Base-by-base conservation (phyloP, 177 flowering plant genomes). In the Vitis hybrid region DNA sequence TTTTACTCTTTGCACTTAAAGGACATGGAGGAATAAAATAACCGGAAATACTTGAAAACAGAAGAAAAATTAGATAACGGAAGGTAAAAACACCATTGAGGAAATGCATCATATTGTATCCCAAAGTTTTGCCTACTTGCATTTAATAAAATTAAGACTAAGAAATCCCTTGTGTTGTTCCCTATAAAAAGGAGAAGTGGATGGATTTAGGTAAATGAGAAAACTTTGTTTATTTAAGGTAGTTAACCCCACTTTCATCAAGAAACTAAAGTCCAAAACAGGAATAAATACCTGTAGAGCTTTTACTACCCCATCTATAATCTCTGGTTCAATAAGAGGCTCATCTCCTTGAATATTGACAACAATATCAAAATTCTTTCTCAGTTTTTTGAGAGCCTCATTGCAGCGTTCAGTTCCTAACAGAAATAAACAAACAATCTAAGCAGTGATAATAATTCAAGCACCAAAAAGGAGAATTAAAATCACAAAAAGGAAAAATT, bases 251-350 rank as follows among this genome's bases (percentile, higher is more conserved):
- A 59, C 24, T 59, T 60, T 12, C 63, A 33, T 62, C 11, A 5
- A 62, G 9, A 38, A n/a, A 38, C 51, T 62, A 24, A 18, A 9
- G 13, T 3, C 4, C n/a, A 56, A 6, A 1, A 63, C 50, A 24
- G 17, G 13, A 56, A 64, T 11, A 38, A 56, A 28, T 60, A 92
- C 99, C 97, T 94, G 99, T 63, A 95, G 85, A 14, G 98, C 94
- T 83, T 87, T 84, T 44, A 96, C 99, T 73, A 96, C 78, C 47
- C 97, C 97, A 82, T 92, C 96, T 60, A 88, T 87, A 38, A 89
- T 82, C 71, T 88, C 90, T 61, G 95, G 95, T 79, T 90, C 92
- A 73, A 87, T 83, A 56, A 89, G 88, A 71, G 94, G 94, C 76
- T 89, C 91, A 75, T 88, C 94, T 19, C 91, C 94, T 70, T 88